A percentile compares a stretch with the other conserved stretches of the same genome.
These are phyloP conservation scores for Streptanthus diversifolius DNA, from an alignment of 345 rosid genomes.

Conservation along the genomic window DNA sequence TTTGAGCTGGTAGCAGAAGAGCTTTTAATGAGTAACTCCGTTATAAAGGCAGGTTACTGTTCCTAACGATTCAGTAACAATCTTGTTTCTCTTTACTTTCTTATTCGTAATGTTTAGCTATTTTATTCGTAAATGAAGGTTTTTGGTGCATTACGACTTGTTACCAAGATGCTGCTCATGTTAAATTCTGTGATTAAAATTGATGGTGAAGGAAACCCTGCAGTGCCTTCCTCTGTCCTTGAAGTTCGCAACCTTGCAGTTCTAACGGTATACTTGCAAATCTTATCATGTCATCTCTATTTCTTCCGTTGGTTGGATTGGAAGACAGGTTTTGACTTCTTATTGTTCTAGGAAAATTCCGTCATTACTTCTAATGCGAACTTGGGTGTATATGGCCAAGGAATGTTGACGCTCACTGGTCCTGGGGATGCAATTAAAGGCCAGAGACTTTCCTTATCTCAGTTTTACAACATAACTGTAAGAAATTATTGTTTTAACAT, in stretches of 20 bases:
- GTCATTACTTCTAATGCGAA: conserved; percentile 81
- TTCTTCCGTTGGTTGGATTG: background rate
- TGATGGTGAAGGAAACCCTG: conserved; percentile 91
- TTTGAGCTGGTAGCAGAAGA: conserved; percentile 99
- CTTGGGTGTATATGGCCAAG: conserved; percentile 92
- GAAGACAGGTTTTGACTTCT: conserved; percentile 27
- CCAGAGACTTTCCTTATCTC: conserved; percentile 91
- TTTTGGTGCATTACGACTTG: conserved; percentile 90
- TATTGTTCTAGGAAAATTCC: conserved; percentile 64
- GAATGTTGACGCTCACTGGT: conserved; percentile 72
- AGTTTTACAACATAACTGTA: conserved; percentile 92
- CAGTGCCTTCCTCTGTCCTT: conserved; percentile 80
- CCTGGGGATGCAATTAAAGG: conserved; percentile 86
- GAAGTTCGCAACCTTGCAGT: conserved; percentile 97
- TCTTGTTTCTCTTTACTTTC: background rate
- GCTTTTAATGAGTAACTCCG: conserved; percentile 90
- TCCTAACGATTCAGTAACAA: conserved; percentile 9
- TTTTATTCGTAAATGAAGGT: conserved; percentile 54
- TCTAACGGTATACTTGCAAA: conserved; percentile 61
- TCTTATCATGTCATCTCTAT: conserved; percentile 2
- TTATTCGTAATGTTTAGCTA: background rate
- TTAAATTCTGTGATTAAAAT: conserved; percentile 89
- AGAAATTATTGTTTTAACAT: conserved; percentile 33
- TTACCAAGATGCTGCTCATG: conserved; percentile 90
- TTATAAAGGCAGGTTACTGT: conserved; percentile 70